Evolutionary conservation across 768 basidiomycete genomes (phyloP), one percentile per base, ranked within the genome.

Genomic region (Cantharellus anzutake): DNA sequence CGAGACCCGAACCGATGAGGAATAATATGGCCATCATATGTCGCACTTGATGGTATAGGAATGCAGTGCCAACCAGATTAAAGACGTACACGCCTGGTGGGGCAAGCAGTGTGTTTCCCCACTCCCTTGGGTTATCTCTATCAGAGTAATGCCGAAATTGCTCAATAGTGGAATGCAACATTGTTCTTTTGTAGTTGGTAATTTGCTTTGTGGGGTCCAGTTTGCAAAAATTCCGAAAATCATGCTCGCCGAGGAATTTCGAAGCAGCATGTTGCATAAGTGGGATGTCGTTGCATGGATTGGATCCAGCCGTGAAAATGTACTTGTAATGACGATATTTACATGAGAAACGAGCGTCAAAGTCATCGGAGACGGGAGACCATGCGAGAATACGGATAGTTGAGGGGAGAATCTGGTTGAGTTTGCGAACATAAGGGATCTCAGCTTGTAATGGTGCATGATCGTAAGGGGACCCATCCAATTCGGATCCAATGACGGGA

Each of bases 171-270:
- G 88, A 90, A 16, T 73, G 74, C 42, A 81, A 64, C 58, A 97
- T 82, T 29, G 74, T 74, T 40, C 94, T 76, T 34, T 68, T 73
- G 71, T 92, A 94, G 60, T 78, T 77, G 34, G 83, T 81, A 63
- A 97, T 84, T 70, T 97, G 93, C 70, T 97, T 97, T 41, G 81
- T 76, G 0, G 89, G 79, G 68, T 98, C 94, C 29, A 98, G 71
- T 68, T 93, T 97, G 75, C 89, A 96, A 41, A 97, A 75, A 67
- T 98, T 98, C 14, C 93, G 81, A 67, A 96, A 98, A 71, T 97
- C 94, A 73, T 97, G 92, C 62, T 85, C 81, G 41, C 94, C 94
- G 38, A 90, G 70, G 55, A 99, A 75, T 3, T 77, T 73, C 2
- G 72, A 63, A 0, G 88, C 88, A 0, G 80, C 93, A 41, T 78